phyloP scores from a whole-genome alignment of 805 yeast species.

The Candida krabiensis region DNA sequence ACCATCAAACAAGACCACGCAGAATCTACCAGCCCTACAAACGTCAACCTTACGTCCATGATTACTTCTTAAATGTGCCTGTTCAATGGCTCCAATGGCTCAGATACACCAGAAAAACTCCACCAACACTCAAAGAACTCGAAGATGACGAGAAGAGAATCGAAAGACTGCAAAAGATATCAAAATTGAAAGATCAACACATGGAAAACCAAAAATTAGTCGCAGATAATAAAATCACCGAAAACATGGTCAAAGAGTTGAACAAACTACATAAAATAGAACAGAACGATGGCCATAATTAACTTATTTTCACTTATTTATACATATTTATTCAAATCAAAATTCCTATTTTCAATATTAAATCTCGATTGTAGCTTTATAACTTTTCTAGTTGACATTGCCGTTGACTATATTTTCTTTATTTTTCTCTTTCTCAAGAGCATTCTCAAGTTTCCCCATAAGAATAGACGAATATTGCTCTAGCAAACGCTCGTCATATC shows the following conservation, averaged over 20 bases:
- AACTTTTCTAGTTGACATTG: too few relatives aligned
- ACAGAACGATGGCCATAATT: constrained; percentile 7
- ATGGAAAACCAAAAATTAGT: constrained; percentile 29
- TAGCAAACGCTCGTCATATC: constrained; percentile 16
- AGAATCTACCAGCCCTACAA: constrained; percentile 61
- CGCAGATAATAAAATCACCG: constrained; percentile 18
- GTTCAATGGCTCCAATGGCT: constrained; percentile 87
- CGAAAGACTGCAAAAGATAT: constrained; percentile 48
- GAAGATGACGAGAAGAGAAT: constrained; percentile 57
- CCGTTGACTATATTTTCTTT: constrained; percentile 19
- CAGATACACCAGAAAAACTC: constrained; percentile 54
- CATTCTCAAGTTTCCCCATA: constrained; percentile 8
- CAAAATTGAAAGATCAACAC: constrained; percentile 45
- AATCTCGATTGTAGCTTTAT: not conserved
- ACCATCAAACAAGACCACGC: constrained; percentile 44
- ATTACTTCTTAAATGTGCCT: constrained; percentile 58
- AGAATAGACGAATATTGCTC: constrained; percentile 15
- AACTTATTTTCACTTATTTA: constrained; percentile 3
- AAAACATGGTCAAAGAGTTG: constrained; percentile 25
- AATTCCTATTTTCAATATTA: not conserved
- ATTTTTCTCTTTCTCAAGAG: constrained; percentile 6
- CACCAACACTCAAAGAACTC: constrained; percentile 67
- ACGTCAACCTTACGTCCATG: constrained; percentile 49
- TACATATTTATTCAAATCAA: not conserved
- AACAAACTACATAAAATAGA: constrained; percentile 12